Evolutionary conservation across 805 yeast genomes (phyloP), one percentile per base, ranked within the genome.

Genomic region (Saccharomyces jurei): DNA sequence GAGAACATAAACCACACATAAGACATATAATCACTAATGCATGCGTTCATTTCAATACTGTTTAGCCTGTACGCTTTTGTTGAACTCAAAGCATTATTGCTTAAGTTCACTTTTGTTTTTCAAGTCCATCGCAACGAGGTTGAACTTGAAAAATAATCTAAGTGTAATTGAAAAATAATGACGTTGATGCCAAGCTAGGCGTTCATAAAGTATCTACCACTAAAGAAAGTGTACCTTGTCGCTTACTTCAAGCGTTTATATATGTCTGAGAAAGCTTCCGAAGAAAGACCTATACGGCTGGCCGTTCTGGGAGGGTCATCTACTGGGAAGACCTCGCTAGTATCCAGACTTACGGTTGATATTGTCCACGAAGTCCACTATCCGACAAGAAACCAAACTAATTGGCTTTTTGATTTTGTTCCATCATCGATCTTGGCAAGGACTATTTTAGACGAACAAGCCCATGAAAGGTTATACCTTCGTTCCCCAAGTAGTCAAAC

Each of bases 341-440:
- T 81, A 11, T 77, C 81, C 52, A 71, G 78, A 50, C 60, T 83
- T 14, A 72, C 77, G 1, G 69, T 77, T 22, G 77, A 78, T 27
- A 73, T 74, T 27, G 81, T 78, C 53, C 75, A 81, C 50, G 90
- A 84, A 55, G 86, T 86, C 0, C 85, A 87, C 65, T 87, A 87
- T 61, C 95, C 94, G 4, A 87, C 92, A 3, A 73, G 79, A 48
- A 79, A 76, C 53, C 82, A 83, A 54, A 80, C 79, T 3, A 81
- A 89, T 27, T 73, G 82, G 54, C 65, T 86, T 44, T 76, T 83
- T 56, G 81, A 81, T 21, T 86, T 75, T 62, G 66, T 63, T 5
- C 83, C 91, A 0, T 62, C 62, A 17, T 63, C 71, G 13, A 59
- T 57, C 0, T 57, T 65, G 17, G 71, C 81, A 0, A 69, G 76